Evolutionary conservation across 805 yeast genomes (phyloP), one percentile per base, ranked within the genome.

Genomic region (Kurtzmaniella cleridarum): DNA sequence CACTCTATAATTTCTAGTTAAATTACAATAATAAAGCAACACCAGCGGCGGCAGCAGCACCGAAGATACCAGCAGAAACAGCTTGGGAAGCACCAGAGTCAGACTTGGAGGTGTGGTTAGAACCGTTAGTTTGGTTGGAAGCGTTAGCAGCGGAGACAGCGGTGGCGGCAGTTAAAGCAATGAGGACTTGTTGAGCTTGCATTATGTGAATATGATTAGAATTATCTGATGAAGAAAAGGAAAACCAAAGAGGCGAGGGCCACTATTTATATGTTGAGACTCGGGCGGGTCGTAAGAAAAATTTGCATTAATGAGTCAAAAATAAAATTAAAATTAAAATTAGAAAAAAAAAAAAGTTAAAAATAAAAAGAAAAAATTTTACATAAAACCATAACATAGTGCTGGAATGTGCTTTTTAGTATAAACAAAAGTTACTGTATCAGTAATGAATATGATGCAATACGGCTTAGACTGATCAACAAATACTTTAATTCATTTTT

Each of bases 31-130:
- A 56, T 64, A 75, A 46, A 64, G 78, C 73, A 52, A 81, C 80
- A 75, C 87, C 90, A 58, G 89, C 90, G 51, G 89, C 90, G 53
- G 84, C 85, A 61, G 81, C 86, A 55, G 85, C 89, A 76, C 88
- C 90, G 56, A 81, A 62, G 60, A 79, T 77, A 69, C 84, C 81
- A 60, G 87, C 84, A 68, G 81, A 79, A 60, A 75, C 70, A 47
- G 76, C 73, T 64, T 69, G 71, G 51, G 73, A 16, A 27, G 43
- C 70, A 55, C 76, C 81, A 54, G 75, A 78, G 53, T 71, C 68
- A 60, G 54, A 60, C 18, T 12, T 53, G 27, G 53, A 34, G 42
- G 76, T 59, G 41, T 67, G 55, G 55, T 64, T 53, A 40, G 83
- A 66, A 45, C 57, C 59, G 61, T 69, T 57, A 31, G 66, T 41